phyloP scores from a whole-genome alignment of 495 filamentous ascomycete species.

The Lasiosphaeria miniovina region DNA sequence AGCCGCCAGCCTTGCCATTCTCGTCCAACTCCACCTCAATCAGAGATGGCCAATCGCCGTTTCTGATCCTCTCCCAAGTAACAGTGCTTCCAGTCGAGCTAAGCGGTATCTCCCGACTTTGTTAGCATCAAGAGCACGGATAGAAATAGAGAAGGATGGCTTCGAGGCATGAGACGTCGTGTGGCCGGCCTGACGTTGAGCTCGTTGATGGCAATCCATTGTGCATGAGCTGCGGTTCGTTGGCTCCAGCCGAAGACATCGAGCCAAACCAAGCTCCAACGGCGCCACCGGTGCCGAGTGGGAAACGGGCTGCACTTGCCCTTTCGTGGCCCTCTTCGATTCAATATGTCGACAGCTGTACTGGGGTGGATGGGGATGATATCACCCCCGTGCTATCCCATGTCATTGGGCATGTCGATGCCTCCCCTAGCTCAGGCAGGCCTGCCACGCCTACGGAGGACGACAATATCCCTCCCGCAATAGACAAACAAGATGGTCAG shows the following conservation, averaged over 20 bases:
- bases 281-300: slow-evolving; percentile 11
- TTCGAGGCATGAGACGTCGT: slow-evolving; percentile 19
- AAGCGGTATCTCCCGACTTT: no score
- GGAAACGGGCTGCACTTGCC: slow-evolving; percentile 3
- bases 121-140: no score
- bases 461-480: not conserved
- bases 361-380: slow-evolving; percentile 9
- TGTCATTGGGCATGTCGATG: not conserved
- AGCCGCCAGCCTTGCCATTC: no score
- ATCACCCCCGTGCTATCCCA: slow-evolving; percentile 3
- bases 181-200: slow-evolving; percentile 18
- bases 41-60: no score
- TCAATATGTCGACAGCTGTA: slow-evolving; percentile 6
- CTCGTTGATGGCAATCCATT: slow-evolving; percentile 13
- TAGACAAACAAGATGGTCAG: not conserved
- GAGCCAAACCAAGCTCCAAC: slow-evolving; percentile 13
- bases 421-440: not conserved
- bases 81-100: no score
- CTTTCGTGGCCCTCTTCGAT: slow-evolving; percentile 17
- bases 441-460: not conserved
- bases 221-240: slow-evolving; percentile 24
- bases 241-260: slow-evolving; percentile 16
- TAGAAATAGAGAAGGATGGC: not conserved
- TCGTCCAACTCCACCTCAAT: no score
- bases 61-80: no score